Evolutionary conservation across 2,329 filamentous ascomycete genomes (phyloP).

Genomic region (Magnaporthiopsis incrustans): DNA sequence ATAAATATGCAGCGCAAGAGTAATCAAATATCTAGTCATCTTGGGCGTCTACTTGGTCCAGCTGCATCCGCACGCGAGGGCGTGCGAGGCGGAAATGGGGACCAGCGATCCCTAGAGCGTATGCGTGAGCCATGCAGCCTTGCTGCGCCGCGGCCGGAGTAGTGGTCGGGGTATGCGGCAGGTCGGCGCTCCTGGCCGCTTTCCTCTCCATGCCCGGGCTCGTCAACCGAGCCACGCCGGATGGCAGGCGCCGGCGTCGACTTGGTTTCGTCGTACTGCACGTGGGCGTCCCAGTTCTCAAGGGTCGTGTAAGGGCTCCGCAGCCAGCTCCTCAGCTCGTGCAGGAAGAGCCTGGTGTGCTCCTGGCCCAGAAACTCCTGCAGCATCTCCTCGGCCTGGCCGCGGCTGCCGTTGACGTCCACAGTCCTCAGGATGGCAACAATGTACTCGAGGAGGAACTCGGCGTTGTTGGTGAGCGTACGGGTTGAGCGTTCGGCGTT

Average conservation of each 20-base stretch:
- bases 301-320: constrained; percentile 68
- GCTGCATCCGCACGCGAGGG: not conserved
- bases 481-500: not conserved
- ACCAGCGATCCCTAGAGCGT: not conserved
- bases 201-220: not conserved
- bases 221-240: too few relatives aligned
- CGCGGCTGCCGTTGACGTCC: constrained; percentile 70
- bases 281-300: constrained; percentile 70
- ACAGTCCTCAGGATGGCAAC: constrained; percentile 75
- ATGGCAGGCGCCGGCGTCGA: not conserved
- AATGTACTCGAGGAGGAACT: constrained; percentile 82
- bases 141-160: not conserved
- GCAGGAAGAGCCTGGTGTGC: constrained; percentile 68
- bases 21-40: not conserved
- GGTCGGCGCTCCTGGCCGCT: not conserved
- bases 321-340: constrained; percentile 78
- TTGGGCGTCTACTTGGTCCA: not conserved
- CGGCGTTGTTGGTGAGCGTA: constrained; percentile 59
- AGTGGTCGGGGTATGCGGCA: not conserved
- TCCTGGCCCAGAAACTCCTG: constrained; percentile 69
- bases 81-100: not conserved
- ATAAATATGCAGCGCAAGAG: not conserved
- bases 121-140: not conserved
- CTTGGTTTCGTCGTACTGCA: constrained; percentile 51
- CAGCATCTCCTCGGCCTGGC: constrained; percentile 72